Base-by-base conservation (phyloP, 768 basidiomycete species). In the Phallus indusiatus region DNA sequence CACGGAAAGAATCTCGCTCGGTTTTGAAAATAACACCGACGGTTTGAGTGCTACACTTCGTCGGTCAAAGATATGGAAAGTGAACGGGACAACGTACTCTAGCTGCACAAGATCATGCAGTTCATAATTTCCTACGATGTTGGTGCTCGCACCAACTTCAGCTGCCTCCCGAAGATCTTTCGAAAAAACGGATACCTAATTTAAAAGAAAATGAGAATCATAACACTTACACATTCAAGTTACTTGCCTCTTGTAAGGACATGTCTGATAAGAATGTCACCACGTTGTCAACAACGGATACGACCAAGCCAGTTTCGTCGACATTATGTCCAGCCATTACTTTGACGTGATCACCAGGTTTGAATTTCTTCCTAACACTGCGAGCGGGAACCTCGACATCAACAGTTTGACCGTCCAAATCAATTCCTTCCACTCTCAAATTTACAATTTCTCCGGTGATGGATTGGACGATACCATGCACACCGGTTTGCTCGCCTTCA, bases 181-280 rank as follows among this genome's bases (percentile, higher is more conserved):
- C 0, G 93, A 89, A 74, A 99, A 99, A 1, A 96, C 95, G 24
- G 92, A 93, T 53, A 98, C 88, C 93, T 95, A 65, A 21, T 60
- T 65, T 56, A 63, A 53, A 51, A 56, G 22, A 61, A 34, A 18
- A 53, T 37, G 10, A 14, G 5, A 24, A 18, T n/a, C 22, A 24
- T 37, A 42, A 50, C 16, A 36, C 21, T 16, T 8, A 24, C n/a
- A 55, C 1, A 28, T 42, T 18, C 12, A 61, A 6, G 47, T 6
- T 10, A 64, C 73, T 53, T 61, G 91, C 94, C 83, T 98, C 95
- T 66, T 92, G 88, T 83, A 94, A 85, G 1, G 89, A 88, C 84
- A 98, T 90, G 69, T 98, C 96, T n/a, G 92, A 95, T 64, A 96
- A 73, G 75, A 98, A 94, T 1, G 95, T 97, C 16, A 98, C 90